Base-by-base conservation (phyloP, 1,284 basidiomycete species). In the Melanopsichium pennsylvanicum region DNA sequence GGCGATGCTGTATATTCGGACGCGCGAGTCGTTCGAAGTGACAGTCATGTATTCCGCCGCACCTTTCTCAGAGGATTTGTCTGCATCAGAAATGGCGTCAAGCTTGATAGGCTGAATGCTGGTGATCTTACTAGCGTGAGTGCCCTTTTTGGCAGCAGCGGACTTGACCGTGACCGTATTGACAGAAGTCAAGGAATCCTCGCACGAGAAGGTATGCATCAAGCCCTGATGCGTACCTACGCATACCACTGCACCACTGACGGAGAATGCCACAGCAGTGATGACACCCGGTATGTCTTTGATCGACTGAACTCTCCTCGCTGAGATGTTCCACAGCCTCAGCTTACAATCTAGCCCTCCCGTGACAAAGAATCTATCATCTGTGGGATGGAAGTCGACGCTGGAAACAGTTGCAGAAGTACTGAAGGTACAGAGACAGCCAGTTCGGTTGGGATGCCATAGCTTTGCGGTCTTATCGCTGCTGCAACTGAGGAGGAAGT, bases 391-490 rank as follows among this genome's bases (percentile, higher is more conserved):
- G 51, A 83, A 83, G 12, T 76, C 74, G 22, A 82, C 72, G 16
- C 75, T 78, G 3, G 81, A 81, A 11, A 83, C 81, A 31, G 80
- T 80, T 58, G 82, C 82, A 25, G 76, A 70, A 33, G 82, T 82
- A 48, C 75, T 63, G 54, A 83, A 83, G 0, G 79, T 76, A 47
- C 81, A 79, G 5, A 83, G 62, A 48, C 80, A 82, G 21, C 79
- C 78, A 13, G 44, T 44, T 8, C 78, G 59, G 15, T 77, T 72
- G 4, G 81, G 63, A 58, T 83, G 82, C 82, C 82, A 83, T 12
- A 83, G 63, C 31, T 79, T 58, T 0, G 81, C 82, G 1, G 81
- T 82, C 74, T 82, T 81, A 63, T 83, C 82, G 77, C 81, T 82
- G 37, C 74, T 74, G n/a, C 76, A 76, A 8, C 74, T 76, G 15